A percentile compares a stretch with the other conserved stretches of the same genome.
Conservation (phyloP, 129 eudicot genomes). For the Pittosporum tobira region DNA sequence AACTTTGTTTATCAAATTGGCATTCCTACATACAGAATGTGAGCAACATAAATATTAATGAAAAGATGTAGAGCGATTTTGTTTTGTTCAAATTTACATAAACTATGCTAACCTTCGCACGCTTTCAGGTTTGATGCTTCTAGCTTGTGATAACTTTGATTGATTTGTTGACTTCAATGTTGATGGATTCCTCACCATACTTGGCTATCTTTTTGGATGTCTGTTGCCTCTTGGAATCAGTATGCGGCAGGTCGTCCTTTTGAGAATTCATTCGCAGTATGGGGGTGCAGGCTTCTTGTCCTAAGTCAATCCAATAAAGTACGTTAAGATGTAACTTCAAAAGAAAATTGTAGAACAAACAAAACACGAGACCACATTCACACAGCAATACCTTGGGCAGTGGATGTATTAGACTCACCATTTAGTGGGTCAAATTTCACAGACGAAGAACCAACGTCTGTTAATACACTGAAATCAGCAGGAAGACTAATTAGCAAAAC, state of each 20-base stretch:
- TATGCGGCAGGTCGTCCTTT: conserved; percentile 16
- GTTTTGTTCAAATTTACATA: too few relatives aligned
- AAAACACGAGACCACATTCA: not conserved
- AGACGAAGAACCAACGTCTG: conserved; percentile 12
- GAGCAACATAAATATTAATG: not conserved
- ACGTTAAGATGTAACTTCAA: not conserved
- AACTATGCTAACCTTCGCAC: conserved; percentile 32
- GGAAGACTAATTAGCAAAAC: too few relatives aligned
- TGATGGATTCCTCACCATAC: conserved; percentile 60
- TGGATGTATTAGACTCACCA: not conserved
- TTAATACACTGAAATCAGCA: conserved; percentile 5
- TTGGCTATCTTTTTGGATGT: conserved; percentile 59
- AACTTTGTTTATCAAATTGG: conserved; percentile 20
- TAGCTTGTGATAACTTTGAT: conserved; percentile 33
- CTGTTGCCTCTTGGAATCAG: conserved; percentile 37
- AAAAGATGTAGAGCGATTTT: not conserved
- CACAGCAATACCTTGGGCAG: conserved; percentile 24
- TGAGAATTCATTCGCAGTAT: conserved; percentile 27
- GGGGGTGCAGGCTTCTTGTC: conserved; percentile 55
- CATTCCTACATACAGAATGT: conserved; percentile 22
- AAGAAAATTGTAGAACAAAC: not conserved
- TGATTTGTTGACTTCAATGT: conserved; percentile 35
- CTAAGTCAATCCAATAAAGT: conserved; percentile 5
- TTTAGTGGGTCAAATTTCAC: conserved; percentile 11
- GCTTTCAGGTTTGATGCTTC: conserved; percentile 48